These are phyloP conservation scores for Neurospora crassa DNA, from an alignment of 2,329 filamentous ascomycete genomes.

Conservation along the genomic window DNA sequence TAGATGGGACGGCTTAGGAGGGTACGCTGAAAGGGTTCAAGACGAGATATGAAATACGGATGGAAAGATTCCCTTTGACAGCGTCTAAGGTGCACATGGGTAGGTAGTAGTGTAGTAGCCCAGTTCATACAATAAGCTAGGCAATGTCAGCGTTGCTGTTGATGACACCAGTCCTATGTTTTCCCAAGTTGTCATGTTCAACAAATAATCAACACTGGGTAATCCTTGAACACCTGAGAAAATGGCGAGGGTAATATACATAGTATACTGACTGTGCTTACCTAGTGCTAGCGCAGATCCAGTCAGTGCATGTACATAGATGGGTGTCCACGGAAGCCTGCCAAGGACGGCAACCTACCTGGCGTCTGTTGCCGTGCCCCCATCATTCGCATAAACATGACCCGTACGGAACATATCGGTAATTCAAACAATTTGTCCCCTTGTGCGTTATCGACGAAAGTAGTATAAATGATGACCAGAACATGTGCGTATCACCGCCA, in stretches of 20 bases:
- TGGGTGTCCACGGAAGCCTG: constrained; percentile 1
- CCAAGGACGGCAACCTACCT: constrained; percentile 4
- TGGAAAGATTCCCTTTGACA: background rate
- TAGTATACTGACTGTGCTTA: background rate
- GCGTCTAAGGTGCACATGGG: background rate
- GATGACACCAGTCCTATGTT: background rate
- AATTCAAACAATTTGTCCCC: background rate
- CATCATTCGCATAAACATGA: background rate
- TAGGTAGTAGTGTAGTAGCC: background rate
- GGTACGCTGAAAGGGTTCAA: background rate
- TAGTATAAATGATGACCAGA: background rate
- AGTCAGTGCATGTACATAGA: background rate
- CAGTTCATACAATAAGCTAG: background rate
- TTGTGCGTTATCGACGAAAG: background rate
- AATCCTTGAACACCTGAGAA: background rate
- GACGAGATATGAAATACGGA: background rate
- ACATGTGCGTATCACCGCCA: background rate
- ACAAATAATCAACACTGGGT: background rate
- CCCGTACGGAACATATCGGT: background rate
- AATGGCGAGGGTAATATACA: background rate
- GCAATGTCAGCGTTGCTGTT: background rate
- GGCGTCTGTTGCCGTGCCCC: background rate
- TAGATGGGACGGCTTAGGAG: background rate
- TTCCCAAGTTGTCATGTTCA: background rate
- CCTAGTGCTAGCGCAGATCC: background rate